phyloP scores from a whole-genome alignment of 1,139 yeast genomes.

The Diutina ranongensis region DNA sequence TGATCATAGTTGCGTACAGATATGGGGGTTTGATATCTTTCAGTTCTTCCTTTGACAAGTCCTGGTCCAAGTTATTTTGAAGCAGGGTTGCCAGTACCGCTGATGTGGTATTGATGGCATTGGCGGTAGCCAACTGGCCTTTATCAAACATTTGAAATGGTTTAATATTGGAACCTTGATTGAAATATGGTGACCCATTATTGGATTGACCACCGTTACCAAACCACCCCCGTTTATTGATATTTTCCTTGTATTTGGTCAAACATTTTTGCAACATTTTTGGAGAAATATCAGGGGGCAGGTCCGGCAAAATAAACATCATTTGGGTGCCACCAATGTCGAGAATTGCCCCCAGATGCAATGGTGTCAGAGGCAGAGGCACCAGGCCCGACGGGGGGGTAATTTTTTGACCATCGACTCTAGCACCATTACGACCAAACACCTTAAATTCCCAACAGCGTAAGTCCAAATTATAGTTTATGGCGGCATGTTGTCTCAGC shows the following conservation, averaged over 20 bases:
- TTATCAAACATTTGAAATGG: constrained; percentile 45
- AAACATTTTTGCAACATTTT: constrained; percentile 34
- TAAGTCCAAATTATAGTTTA: constrained; percentile 61
- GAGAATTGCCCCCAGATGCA: constrained; percentile 75
- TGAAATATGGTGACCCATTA: background rate
- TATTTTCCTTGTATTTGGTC: constrained; percentile 18
- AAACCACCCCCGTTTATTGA: background rate
- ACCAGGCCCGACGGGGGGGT: constrained; percentile 23
- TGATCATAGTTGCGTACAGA: constrained; percentile 95
- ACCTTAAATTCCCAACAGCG: constrained; percentile 82
- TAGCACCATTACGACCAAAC: constrained; percentile 85
- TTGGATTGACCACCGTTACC: background rate
- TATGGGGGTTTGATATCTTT: constrained; percentile 94
- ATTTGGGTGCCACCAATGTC: constrained; percentile 97
- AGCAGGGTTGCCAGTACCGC: constrained; percentile 30
- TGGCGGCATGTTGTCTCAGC: constrained; percentile 78
- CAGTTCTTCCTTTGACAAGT: constrained; percentile 78
- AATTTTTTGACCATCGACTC: constrained; percentile 63
- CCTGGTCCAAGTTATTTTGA: constrained; percentile 46
- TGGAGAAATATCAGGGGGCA: constrained; percentile 56
- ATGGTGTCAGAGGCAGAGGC: constrained; percentile 34
- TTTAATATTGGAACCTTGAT: background rate
- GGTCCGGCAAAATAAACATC: constrained; percentile 96
- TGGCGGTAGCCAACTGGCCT: constrained; percentile 20
- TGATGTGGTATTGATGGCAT: constrained; percentile 19